phyloP scores from a whole-genome alignment of 1,284 basidiomycete genomes.

The Rhodotorula sp. region DNA sequence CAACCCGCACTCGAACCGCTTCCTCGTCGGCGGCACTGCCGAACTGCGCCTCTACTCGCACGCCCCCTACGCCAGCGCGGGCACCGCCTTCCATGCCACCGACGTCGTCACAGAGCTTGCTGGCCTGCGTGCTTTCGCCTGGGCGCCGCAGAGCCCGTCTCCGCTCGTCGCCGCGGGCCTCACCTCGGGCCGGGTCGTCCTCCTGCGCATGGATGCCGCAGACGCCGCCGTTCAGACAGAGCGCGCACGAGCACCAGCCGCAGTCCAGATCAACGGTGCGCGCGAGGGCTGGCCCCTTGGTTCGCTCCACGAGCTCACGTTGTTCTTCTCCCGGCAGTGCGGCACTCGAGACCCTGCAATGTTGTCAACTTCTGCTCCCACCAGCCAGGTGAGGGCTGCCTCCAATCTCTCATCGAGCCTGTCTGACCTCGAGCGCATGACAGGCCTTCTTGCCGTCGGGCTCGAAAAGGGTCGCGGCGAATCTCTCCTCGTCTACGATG shows the following conservation, averaged over 20 bases:
- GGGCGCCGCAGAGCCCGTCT: slow-evolving; percentile 28
- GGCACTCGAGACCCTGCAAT: slow-evolving; percentile 43
- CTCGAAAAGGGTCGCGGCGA: slow-evolving; percentile 46
- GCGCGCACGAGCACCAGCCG: background rate
- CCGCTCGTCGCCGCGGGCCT: slow-evolving; percentile 41
- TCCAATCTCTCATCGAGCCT: background rate
- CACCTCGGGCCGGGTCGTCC: slow-evolving; percentile 37
- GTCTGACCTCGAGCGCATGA: too few relatives aligned
- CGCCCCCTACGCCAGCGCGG: background rate
- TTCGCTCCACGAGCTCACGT: background rate
- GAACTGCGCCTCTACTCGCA: slow-evolving; percentile 40
- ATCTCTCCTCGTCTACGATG: slow-evolving; percentile 43
- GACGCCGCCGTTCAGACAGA: background rate
- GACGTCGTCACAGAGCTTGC: slow-evolving; percentile 40
- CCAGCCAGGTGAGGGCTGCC: slow-evolving; percentile 23
- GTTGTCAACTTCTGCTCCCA: slow-evolving; percentile 39
- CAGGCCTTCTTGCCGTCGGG: slow-evolving; percentile 40
- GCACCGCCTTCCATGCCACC: slow-evolving; percentile 23
- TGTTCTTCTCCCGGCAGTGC: slow-evolving; percentile 20
- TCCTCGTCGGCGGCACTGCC: slow-evolving; percentile 38
- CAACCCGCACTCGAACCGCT: slow-evolving; percentile 2
- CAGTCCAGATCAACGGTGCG: slow-evolving; percentile 35
- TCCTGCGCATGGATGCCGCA: slow-evolving; percentile 31
- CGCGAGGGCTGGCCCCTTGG: background rate
- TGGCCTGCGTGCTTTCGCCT: slow-evolving; percentile 38